These are phyloP conservation scores for Gymnopus androsaceus DNA, from an alignment of 1,284 basidiomycete species.

Conservation along the genomic window DNA sequence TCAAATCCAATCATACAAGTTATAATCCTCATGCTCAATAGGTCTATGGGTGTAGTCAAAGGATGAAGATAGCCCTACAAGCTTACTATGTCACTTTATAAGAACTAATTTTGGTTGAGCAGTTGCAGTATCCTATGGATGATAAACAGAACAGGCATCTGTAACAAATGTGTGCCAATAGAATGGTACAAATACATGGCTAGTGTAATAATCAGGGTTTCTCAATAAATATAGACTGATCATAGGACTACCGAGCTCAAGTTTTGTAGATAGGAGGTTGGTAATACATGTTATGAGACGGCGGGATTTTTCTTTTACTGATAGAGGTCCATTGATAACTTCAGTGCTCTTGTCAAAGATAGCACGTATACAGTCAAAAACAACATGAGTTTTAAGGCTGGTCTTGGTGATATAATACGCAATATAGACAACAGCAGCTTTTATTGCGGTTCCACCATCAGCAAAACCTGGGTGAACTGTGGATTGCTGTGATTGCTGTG, in stretches of 20 bases:
- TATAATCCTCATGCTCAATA: too few species aligned
- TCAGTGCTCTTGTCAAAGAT: conserved; percentile 28
- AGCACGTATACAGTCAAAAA: conserved; percentile 28
- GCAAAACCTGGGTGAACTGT: too few species aligned
- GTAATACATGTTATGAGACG: conserved; percentile 32
- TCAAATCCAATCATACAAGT: too few species aligned
- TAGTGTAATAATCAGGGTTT: conserved; percentile 33
- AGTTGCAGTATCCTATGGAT: too few species aligned
- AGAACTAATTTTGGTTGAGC: too few species aligned
- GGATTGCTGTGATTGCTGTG: too few species aligned
- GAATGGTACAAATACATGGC: conserved; percentile 28
- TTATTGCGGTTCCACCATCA: conserved; percentile 38
- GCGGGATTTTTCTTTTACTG: conserved; percentile 24
- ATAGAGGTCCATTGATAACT: conserved; percentile 16
- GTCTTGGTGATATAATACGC: conserved; percentile 43
- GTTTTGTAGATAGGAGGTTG: conserved; percentile 29
- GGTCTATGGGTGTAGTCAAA: too few species aligned
- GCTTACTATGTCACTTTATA: too few species aligned
- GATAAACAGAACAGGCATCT: too few species aligned
- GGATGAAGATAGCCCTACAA: too few species aligned
- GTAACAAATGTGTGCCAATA: too few species aligned
- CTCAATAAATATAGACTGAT: conserved; percentile 29
- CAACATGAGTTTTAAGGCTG: conserved; percentile 34
- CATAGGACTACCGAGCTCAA: conserved; percentile 33
- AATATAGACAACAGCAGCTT: conserved; percentile 38